Evolutionary conservation across 129 eudicot species (phyloP), one percentile per base, ranked within the genome.

Genomic region (Dittrichia graveolens): DNA sequence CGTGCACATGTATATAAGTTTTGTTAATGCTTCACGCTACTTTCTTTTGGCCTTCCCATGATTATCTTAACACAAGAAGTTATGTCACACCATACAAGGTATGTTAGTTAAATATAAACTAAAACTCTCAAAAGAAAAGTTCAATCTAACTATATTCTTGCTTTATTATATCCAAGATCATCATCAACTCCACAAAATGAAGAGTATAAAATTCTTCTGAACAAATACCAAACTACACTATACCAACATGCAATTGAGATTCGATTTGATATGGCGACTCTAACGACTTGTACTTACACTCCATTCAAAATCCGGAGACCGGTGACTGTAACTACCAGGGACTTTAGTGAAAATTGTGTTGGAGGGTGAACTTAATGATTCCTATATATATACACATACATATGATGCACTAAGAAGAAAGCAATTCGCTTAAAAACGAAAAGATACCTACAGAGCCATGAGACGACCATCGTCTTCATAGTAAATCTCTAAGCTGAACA

Each of bases 401-500:
- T 24, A 24, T 24, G 31, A 24, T 24, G 31, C 31, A 24, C 31
- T 24, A 24, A 24, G 31, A 24, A 24, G 31, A 24, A 24, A 24
- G 31, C 31, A 24, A 24, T 24, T 24, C 31, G 31, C 31, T 24
- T 24, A 24, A 24, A 24, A 24, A 24, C 31, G 31, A 24, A 24
- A 24, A 24, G 31, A 24, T 24, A 24, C 31, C 31, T 24, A 24
- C 31, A 2, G 48, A 11, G 58, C 9, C 42, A 75, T 2, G n/a
- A 12, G 34, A 16, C 16, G 55, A 46, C 35, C 65, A 75, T 50
- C n/a, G 3, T 48, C 31, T 49, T 63, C 73, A 79, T 55, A 53
- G 67, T 63, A 80, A 66, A 75, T 78, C 86, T 45, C 72, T 72
- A 47, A 91, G 87, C 76, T 80, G 73, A 59, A 86, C 78, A 76